These are phyloP conservation scores for Cicer bijugum DNA, from an alignment of 306 rosid genomes.

Conservation along the genomic window DNA sequence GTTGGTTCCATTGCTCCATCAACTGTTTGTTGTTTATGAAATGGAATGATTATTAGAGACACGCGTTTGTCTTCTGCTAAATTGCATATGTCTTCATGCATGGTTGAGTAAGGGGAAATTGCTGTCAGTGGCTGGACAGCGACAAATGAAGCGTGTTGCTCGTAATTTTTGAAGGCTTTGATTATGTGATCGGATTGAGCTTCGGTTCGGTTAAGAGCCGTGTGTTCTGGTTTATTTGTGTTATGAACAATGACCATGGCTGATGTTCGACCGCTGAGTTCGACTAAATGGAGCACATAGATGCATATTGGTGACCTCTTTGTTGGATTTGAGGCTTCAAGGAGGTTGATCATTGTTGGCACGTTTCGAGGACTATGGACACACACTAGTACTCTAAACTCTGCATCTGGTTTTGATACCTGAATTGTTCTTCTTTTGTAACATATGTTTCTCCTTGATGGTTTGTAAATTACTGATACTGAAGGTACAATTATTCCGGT, in stretches of 20 bases:
- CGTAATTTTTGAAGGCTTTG: slow-evolving; percentile 77
- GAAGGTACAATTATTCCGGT: slow-evolving; percentile 68
- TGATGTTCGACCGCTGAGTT: slow-evolving; percentile 90
- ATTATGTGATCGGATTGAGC: slow-evolving; percentile 94
- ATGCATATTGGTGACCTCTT: slow-evolving; percentile 73
- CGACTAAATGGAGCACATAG: slow-evolving; percentile 82
- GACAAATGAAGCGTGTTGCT: slow-evolving; percentile 61
- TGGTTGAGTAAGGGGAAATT: slow-evolving; percentile 85
- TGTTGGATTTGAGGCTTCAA: slow-evolving; percentile 82
- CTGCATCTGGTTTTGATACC: slow-evolving; percentile 60
- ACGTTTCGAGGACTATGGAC: slow-evolving; percentile 83
- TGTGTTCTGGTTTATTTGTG: slow-evolving; percentile 57
- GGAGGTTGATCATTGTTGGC: slow-evolving; percentile 83
- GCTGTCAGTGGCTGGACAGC: slow-evolving; percentile 79
- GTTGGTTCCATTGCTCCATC: slow-evolving; percentile 96
- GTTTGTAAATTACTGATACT: slow-evolving; percentile 64
- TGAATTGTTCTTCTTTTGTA: slow-evolving; percentile 79
- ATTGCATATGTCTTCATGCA: slow-evolving; percentile 88
- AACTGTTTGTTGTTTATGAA: slow-evolving; percentile 91
- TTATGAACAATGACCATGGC: slow-evolving; percentile 96
- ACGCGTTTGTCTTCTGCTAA: slow-evolving; percentile 83
- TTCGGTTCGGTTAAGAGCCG: slow-evolving; percentile 68
- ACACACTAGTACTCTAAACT: slow-evolving; percentile 69
- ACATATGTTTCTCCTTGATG: slow-evolving; percentile 55
- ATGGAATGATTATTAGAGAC: slow-evolving; percentile 74